Conservation (phyloP, 2,329 filamentous ascomycete species). For the Fusarium temperatum region DNA sequence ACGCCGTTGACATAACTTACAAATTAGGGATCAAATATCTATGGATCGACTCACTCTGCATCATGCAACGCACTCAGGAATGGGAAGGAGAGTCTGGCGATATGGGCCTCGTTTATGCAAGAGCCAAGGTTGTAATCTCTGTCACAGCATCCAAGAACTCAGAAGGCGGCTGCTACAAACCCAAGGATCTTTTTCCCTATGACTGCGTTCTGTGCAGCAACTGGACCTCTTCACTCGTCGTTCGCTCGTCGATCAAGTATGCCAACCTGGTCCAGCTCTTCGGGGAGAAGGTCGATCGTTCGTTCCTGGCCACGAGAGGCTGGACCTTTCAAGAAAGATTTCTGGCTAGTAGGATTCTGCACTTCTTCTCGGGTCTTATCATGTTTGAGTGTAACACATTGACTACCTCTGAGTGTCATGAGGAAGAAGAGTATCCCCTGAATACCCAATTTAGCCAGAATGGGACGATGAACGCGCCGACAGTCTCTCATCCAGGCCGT, state of each 20-base stretch:
- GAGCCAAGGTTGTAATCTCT: background rate
- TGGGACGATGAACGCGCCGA: background rate
- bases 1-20: background rate
- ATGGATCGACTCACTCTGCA: background rate
- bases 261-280: background rate
- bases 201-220: rapidly evolving
- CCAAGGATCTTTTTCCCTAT: background rate
- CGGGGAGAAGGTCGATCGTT: rapidly evolving
- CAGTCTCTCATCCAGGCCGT: background rate
- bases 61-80: background rate
- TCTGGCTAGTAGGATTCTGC: background rate
- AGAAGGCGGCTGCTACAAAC: background rate
- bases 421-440: rapidly evolving
- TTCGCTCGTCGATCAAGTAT: background rate
- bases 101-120: background rate
- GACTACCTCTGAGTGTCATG: background rate
- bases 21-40: background rate
- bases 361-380: background rate
- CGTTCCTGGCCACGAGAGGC: background rate
- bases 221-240: rapidly evolving
- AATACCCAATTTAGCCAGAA: rapidly evolving
- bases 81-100: background rate
- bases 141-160: background rate
- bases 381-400: background rate
- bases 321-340: background rate